Evolutionary conservation across 2,329 filamentous ascomycete genomes (phyloP).

Genomic region (Dendrostoma leiphaemia): DNA sequence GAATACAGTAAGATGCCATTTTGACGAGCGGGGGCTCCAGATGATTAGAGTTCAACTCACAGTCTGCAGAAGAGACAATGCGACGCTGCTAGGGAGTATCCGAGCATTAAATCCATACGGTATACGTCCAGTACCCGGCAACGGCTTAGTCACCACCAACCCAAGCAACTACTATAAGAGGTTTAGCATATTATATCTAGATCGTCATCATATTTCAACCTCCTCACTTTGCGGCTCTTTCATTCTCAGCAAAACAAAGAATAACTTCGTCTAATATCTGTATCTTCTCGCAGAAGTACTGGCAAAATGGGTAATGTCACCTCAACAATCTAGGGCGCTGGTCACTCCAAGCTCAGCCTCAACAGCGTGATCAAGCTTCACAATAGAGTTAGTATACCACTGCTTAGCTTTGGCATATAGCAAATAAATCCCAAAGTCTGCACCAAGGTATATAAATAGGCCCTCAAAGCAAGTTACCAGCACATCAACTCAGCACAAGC

Average conservation of each 20-base stretch:
- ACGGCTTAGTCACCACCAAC: neutral
- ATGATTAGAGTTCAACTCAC: neutral
- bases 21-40: neutral
- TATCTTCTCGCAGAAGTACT: neutral
- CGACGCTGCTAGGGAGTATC: neutral
- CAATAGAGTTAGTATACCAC: conserved; percentile 11
- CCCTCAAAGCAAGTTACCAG: conserved; percentile 1
- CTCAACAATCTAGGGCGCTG: conserved; percentile 2
- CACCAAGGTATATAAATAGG: neutral
- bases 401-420: conserved; percentile 8
- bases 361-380: conserved; percentile 10
- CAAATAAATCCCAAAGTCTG: conserved; percentile 9
- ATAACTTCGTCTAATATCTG: neutral
- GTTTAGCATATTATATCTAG: neutral
- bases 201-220: neutral
- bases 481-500: conserved; percentile 9
- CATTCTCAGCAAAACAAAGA: no score
- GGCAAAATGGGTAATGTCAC: conserved; percentile 5
- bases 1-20: neutral
- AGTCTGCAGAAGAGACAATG: neutral
- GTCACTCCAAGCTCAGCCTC: conserved; percentile 4
- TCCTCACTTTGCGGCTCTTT: neutral
- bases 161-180: neutral
- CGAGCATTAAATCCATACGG: neutral
- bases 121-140: neutral